These are phyloP conservation scores for Globisporangium radiosum DNA, from an alignment of 352 stramenopile genomes.

Conservation along the genomic window DNA sequence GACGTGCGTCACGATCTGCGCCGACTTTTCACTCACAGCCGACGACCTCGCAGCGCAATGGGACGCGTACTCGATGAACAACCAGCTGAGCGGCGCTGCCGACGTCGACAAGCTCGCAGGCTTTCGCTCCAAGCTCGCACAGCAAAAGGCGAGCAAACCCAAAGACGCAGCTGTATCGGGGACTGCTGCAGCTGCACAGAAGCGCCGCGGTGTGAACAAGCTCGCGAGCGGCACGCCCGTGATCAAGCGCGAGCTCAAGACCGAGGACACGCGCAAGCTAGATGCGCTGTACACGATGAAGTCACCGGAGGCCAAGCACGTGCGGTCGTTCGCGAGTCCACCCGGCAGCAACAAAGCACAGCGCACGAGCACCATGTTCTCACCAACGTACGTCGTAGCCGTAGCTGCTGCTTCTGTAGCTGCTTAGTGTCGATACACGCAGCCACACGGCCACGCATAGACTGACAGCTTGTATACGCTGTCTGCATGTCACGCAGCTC, in stretches of 20 bases:
- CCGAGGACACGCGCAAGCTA: conserved; percentile 37
- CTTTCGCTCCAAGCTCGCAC: conserved; percentile 65
- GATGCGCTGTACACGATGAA: conserved; percentile 66
- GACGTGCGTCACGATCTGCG: conserved; percentile 62
- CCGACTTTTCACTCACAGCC: conserved; percentile 70
- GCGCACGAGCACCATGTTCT: conserved; percentile 69
- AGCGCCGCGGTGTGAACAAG: conserved; percentile 42
- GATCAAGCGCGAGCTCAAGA: conserved; percentile 62
- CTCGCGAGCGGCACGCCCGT: conserved; percentile 36
- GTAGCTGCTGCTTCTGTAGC: background rate
- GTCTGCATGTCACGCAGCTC: conserved; percentile 19
- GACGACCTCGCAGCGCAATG: conserved; percentile 75
- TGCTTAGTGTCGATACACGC: background rate
- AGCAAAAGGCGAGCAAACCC: conserved; percentile 37
- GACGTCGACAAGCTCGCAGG: conserved; percentile 50
- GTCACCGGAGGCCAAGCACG: conserved; percentile 63
- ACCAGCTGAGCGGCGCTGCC: conserved; percentile 55
- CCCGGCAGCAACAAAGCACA: conserved; percentile 51
- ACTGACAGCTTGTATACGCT: background rate
- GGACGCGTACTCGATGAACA: conserved; percentile 85
- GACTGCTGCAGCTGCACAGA: conserved; percentile 17
- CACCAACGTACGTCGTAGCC: conserved; percentile 33
- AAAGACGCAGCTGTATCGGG: conserved; percentile 21
- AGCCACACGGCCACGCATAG: background rate
- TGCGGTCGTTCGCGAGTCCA: conserved; percentile 55